Percentiles rank a stretch among this genome's conserved stretches.
phyloP scores from a whole-genome alignment of 1,284 basidiomycete species.

The Fomitopsis palustris region DNA sequence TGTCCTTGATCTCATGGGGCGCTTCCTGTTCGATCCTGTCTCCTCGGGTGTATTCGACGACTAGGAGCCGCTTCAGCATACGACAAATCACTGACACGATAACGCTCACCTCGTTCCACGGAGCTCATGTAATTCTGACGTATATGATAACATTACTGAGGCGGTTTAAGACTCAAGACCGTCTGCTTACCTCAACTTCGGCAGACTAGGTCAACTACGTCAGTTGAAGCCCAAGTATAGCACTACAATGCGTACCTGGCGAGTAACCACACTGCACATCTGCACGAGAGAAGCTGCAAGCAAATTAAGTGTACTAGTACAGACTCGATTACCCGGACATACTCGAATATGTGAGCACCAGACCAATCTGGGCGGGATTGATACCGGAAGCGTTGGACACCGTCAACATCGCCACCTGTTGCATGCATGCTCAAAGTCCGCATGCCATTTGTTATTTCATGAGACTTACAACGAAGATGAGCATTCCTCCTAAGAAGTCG shows the following conservation, averaged over 20 bases:
- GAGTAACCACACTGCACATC: constrained; percentile 52
- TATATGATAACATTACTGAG: background rate
- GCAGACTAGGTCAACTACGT: constrained; percentile 38
- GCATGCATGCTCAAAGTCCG: background rate
- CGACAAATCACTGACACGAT: background rate
- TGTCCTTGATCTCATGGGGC: constrained; percentile 52
- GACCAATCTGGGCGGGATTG: constrained; percentile 63
- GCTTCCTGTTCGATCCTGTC: constrained; percentile 62
- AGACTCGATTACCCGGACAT: constrained; percentile 6
- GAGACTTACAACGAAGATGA: constrained; percentile 59
- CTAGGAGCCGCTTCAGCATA: constrained; percentile 19
- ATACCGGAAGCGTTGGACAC: constrained; percentile 51
- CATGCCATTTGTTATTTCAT: constrained; percentile 11
- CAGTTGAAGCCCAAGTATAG: background rate
- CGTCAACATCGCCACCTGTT: constrained; percentile 50
- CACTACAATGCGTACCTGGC: constrained; percentile 26
- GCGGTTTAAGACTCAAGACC: constrained; percentile 3
- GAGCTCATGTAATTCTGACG: constrained; percentile 69
- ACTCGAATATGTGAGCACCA: constrained; percentile 71
- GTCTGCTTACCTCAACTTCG: constrained; percentile 52
- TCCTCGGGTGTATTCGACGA: constrained; percentile 59
- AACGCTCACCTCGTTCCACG: constrained; percentile 55
- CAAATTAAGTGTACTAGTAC: background rate
- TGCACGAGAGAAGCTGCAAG: constrained; percentile 49
- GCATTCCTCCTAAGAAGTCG: constrained; percentile 52